These are phyloP conservation scores for Cladobotryum protrusum DNA, from an alignment of 2,329 filamentous ascomycete genomes.

Conservation along the genomic window DNA sequence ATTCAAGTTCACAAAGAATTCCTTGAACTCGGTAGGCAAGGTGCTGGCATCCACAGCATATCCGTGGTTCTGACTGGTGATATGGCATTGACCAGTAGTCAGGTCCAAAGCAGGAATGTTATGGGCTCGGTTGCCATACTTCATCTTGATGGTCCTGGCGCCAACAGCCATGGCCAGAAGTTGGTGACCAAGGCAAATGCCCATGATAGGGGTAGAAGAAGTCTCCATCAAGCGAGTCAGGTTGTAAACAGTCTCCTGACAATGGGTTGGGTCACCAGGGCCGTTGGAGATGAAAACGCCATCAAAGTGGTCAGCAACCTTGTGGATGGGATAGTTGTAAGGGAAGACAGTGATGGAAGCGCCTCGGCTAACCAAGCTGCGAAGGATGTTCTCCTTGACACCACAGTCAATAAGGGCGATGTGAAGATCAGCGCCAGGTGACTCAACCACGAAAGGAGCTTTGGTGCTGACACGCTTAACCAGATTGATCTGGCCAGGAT, in stretches of 20 bases:
- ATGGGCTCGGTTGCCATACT: constrained; percentile 98
- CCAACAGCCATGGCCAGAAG: constrained; percentile 85
- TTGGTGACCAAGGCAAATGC: constrained; percentile 96
- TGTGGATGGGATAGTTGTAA: constrained; percentile 96
- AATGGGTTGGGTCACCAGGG: constrained; percentile 95
- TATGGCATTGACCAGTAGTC: constrained; percentile 95
- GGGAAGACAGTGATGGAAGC: constrained; percentile 92
- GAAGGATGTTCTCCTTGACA: constrained; percentile 99
- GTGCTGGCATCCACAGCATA: constrained; percentile 88
- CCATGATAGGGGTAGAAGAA: constrained; percentile 89
- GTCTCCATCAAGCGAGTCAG: constrained; percentile 84
- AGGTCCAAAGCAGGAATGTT: constrained; percentile 95
- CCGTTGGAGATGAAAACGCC: constrained; percentile 99
- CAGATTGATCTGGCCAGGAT: constrained; percentile 93
- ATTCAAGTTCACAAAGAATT: constrained; percentile 98
- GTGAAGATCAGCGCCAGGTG: constrained; percentile 76
- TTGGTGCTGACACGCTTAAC: constrained; percentile 97
- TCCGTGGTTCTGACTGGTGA: constrained; percentile 97
- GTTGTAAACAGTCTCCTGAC: constrained; percentile 89
- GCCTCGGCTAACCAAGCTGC: constrained; percentile 85
- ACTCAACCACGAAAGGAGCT: constrained; percentile 91
- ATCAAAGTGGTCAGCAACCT: constrained; percentile 95
- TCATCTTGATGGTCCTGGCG: constrained; percentile 90
- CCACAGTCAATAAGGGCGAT: constrained; percentile 95
- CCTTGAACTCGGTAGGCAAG: constrained; percentile 81